Conservation (phyloP, 1,284 basidiomycete genomes). For the Naganishia liquefaciens region DNA sequence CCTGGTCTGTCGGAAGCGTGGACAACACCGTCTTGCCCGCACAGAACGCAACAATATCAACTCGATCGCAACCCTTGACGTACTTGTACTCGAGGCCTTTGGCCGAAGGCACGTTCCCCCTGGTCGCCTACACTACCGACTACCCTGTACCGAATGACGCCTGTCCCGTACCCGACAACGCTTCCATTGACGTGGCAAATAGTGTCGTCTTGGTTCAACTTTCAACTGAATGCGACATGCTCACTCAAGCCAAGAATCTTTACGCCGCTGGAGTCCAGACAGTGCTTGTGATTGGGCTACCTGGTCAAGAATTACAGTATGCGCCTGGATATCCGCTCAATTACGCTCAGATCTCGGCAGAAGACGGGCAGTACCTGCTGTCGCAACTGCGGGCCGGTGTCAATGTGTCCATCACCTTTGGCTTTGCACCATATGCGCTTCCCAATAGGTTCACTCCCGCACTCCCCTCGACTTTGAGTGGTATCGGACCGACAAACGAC, state of each 20-base stretch:
- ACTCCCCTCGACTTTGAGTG: constrained; percentile 61
- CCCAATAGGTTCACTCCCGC: constrained; percentile 59
- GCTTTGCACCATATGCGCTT: constrained; percentile 55
- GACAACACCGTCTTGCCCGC: constrained; percentile 48
- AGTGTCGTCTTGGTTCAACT: constrained; percentile 44
- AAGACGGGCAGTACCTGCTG: constrained; percentile 51
- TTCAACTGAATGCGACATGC: constrained; percentile 31
- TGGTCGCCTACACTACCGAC: constrained; percentile 43
- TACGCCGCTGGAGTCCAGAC: constrained; percentile 18
- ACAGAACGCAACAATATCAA: constrained; percentile 43
- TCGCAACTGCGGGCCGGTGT: constrained; percentile 54
- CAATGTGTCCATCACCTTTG: constrained; percentile 59
- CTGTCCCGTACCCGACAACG: constrained; percentile 47
- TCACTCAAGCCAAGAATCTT: constrained; percentile 37
- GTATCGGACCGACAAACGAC: constrained; percentile 65
- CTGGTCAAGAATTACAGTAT: constrained; percentile 33
- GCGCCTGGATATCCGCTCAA: constrained; percentile 36
- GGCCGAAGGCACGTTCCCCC: constrained; percentile 37
- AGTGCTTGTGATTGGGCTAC: constrained; percentile 28
- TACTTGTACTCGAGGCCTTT: constrained; percentile 45
- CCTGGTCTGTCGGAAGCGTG: constrained; percentile 47
- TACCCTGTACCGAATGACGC: constrained; percentile 41
- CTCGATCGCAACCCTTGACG: constrained; percentile 43
- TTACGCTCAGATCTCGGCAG: constrained; percentile 43
- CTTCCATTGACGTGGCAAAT: constrained; percentile 30